phyloP scores from a whole-genome alignment of 345 rosid species.

The Boechera divaricarpa region DNA sequence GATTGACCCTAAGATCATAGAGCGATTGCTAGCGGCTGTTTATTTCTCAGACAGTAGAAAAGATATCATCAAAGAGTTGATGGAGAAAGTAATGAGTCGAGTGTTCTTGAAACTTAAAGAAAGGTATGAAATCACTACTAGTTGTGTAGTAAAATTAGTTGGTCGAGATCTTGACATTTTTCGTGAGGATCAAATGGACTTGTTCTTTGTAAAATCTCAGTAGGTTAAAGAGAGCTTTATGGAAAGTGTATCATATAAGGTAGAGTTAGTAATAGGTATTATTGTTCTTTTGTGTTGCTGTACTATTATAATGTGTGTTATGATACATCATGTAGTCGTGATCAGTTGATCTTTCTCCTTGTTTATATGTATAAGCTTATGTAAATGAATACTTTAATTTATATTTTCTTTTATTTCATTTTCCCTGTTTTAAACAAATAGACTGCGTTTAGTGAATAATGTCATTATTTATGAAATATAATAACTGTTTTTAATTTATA shows the following conservation, averaged over 20 bases:
- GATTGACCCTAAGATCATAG: constrained; percentile 59
- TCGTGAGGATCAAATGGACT: constrained; percentile 33
- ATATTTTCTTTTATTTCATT: not conserved
- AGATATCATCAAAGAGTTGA: constrained; percentile 52
- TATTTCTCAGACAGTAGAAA: constrained; percentile 50
- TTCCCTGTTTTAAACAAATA: not conserved
- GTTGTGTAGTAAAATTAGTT: constrained; percentile 53
- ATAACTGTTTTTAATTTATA: too few relatives aligned
- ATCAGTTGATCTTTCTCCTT: constrained; percentile 29
- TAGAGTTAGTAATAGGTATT: constrained; percentile 36
- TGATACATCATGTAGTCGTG: constrained; percentile 26
- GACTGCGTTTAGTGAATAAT: not conserved
- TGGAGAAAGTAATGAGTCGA: constrained; percentile 51
- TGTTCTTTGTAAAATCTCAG: constrained; percentile 42
- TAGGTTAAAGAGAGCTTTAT: constrained; percentile 27
- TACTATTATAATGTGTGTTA: constrained; percentile 28
- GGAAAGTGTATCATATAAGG: constrained; percentile 33
- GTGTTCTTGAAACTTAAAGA: constrained; percentile 51
- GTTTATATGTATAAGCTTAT: constrained; percentile 34
- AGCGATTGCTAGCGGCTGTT: constrained; percentile 57
- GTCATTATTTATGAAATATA: not conserved
- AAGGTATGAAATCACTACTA: constrained; percentile 48
- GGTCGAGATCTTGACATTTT: constrained; percentile 37
- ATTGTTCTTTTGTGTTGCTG: constrained; percentile 20
- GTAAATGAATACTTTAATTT: constrained; percentile 26